A percentile compares a stretch with the other conserved stretches of the same genome.
Evolutionary conservation across 371 early-diverging fungal species (phyloP).

Genomic region (Rhizopus delemar): DNA sequence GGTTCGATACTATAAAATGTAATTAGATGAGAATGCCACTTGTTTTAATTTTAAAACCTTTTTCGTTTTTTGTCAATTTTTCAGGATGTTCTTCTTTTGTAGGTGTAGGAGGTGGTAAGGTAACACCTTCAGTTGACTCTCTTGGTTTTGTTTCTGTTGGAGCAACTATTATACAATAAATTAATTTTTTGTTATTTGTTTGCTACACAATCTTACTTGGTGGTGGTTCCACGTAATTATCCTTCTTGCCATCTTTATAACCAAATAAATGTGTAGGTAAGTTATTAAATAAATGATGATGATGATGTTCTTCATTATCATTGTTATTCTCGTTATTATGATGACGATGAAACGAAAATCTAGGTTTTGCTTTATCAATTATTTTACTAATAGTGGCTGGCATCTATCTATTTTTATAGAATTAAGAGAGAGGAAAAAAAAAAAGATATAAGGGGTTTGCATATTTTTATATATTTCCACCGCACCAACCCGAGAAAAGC

Average conservation of each 20-base stretch:
- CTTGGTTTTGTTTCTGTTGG: slow-evolving; percentile 21
- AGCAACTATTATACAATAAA: slow-evolving; percentile 13
- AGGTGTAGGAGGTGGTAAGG: neutral
- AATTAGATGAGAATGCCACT: neutral
- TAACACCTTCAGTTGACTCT: neutral
- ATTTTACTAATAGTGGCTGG: slow-evolving; percentile 24
- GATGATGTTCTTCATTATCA: slow-evolving; percentile 7
- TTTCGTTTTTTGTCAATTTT: neutral
- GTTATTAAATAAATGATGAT: slow-evolving; percentile 9
- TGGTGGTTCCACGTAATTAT: slow-evolving; percentile 26
- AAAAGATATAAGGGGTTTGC: neutral
- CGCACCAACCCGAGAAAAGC: slow-evolving; percentile 1
- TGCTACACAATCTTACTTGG: slow-evolving; percentile 11
- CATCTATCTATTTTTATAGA: slow-evolving; percentile 1
- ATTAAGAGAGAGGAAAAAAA: slow-evolving; percentile 1
- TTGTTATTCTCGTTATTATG: slow-evolving; percentile 2
- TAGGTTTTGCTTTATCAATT: slow-evolving; percentile 27
- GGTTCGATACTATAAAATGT: slow-evolving; percentile 7
- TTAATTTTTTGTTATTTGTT: neutral
- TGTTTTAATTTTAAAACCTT: too few relatives aligned
- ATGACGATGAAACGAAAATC: slow-evolving; percentile 21
- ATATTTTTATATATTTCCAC: slow-evolving; percentile 1
- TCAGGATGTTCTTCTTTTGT: neutral
- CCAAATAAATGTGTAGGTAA: slow-evolving; percentile 20
- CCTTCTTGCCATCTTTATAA: slow-evolving; percentile 21